phyloP scores from a whole-genome alignment of 805 yeast genomes.

The Myxozyma melibiosi region DNA sequence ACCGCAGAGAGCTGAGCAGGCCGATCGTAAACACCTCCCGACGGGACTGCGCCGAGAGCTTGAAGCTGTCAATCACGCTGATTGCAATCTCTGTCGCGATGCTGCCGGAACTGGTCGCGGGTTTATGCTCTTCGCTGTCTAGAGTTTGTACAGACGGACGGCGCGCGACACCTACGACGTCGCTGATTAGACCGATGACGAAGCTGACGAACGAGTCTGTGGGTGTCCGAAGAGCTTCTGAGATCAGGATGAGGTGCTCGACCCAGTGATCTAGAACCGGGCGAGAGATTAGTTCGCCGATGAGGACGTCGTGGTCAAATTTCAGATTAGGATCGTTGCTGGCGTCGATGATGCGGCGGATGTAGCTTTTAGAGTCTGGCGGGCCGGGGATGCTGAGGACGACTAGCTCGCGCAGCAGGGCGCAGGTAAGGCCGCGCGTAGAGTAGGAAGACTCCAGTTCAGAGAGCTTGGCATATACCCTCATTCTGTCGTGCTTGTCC shows the following conservation, averaged over 20 bases:
- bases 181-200: conserved; percentile 3
- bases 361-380: background rate
- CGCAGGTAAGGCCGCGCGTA: background rate
- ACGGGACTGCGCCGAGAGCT: conserved; percentile 6
- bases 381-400: background rate
- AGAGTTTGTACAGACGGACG: background rate
- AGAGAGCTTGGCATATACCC: conserved; percentile 10
- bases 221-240: conserved; percentile 26
- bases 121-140: background rate
- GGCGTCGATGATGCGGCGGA: conserved; percentile 6
- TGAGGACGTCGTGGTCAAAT: conserved; percentile 22
- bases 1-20: conserved; percentile 1
- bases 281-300: conserved; percentile 1
- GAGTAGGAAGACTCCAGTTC: conserved; percentile 12
- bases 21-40: conserved; percentile 16
- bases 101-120: background rate
- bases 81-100: conserved; percentile 8
- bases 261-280: conserved; percentile 9
- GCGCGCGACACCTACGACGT: background rate
- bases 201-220: conserved; percentile 19
- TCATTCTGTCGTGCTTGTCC: conserved; percentile 4
- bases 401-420: conserved; percentile 14
- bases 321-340: background rate
- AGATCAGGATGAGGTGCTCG: conserved; percentile 18
- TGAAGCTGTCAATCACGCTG: conserved; percentile 17